Conservation (phyloP, 2,329 filamentous ascomycete genomes). For the Pseudogymnoascus sp. region DNA sequence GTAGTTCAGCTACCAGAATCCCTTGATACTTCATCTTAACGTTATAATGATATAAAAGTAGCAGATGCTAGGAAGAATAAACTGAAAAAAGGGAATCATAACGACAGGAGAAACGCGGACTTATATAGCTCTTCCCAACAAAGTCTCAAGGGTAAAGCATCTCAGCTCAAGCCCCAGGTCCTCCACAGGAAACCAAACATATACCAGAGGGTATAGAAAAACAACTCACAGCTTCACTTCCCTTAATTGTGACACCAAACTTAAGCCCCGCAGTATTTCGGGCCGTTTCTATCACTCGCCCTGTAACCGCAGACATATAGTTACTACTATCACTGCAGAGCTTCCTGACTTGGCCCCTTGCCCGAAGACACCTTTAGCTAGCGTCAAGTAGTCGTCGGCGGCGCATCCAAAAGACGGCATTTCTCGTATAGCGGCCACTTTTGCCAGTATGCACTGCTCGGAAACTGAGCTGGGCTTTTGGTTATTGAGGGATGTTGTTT, state of each 20-base stretch:
- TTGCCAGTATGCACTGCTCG: not conserved
- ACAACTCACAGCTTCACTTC: not conserved
- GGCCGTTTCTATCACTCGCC: not conserved
- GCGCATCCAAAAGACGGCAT: not conserved
- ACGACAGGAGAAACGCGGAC: not conserved
- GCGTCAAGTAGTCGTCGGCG: not conserved
- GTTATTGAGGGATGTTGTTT: not conserved
- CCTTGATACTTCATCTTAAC: slow-evolving; percentile 22
- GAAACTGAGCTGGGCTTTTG: not conserved
- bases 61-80: not conserved
- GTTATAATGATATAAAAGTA: not conserved
- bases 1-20: not conserved
- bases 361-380: not conserved
- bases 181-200: not conserved
- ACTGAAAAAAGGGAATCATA: not conserved
- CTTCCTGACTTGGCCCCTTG: not conserved
- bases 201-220: not conserved
- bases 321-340: not conserved
- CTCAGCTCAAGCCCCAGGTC: not conserved
- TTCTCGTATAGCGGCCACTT: not conserved
- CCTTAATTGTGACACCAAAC: not conserved
- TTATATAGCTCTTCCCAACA: not conserved
- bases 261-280: not conserved
- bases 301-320: not conserved
- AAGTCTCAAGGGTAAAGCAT: not conserved